Base-by-base conservation (phyloP, 2,329 filamentous ascomycete species). In the Aspergillus ochraceus region DNA sequence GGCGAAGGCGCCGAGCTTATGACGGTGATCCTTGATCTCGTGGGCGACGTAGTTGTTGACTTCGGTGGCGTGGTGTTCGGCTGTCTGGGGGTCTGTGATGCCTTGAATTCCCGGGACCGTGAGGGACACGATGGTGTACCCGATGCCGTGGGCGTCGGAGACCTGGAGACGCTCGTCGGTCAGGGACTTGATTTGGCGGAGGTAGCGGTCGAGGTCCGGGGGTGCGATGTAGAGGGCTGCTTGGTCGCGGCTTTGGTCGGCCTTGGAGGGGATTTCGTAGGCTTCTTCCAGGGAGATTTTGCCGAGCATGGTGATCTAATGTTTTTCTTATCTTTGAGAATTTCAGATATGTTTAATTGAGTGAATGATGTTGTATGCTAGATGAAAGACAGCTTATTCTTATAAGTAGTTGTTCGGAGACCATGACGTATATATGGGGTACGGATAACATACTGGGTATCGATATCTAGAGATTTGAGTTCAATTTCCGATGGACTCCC, bases 251-350 rank as follows among this genome's bases (percentile, higher is more conserved):
- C 75, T 74, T n/a, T 82, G 83, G 68, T 81, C 81, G 64, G 85
- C 82, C 49, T 80, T 77, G 59, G 84, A 77, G 52, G 85, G 83
- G 6, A 86, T 75, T 57, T 80, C 81, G 64, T 84, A 86, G 4
- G 83, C 83, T 71, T 86, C 84, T 67, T 87, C 84, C 26, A 87
- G 74, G 29, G 81, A 80, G 57, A 87, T 76, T 62, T 87, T 87
- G 61, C 84, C 84, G 22, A 79, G 71, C 83, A 85, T 85, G 20
- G 54, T 61, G 54, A 24, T 36, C 1, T 5, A 32, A 4, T 32
- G 30, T 11, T 32, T 3, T 11, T 32, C 30, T 32, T 32, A 3
- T 32, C 9, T 32, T 1, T 11, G 30, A 9, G 9, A 5, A 32
- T n/a, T 9, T 32, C 2, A 11, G 8, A 9, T 32, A 32, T 11